Conservation (phyloP, 2,329 filamentous ascomycete genomes). For the Ilyonectria mors-panacis region DNA sequence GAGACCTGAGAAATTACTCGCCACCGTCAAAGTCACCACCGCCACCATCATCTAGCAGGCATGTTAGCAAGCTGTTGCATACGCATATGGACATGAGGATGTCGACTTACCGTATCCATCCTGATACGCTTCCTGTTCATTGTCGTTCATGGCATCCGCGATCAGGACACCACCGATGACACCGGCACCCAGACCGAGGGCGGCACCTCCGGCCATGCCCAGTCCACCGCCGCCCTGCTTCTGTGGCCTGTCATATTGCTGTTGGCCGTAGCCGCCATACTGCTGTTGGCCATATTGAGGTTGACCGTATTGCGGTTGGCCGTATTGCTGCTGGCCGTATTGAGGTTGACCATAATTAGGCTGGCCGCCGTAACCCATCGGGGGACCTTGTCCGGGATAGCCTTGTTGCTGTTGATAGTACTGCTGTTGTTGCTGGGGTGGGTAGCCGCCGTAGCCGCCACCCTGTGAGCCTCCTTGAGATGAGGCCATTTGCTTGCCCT, state of each 20-base stretch:
- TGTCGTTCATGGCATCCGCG: slow-evolving; percentile 75
- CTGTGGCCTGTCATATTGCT: slow-evolving; percentile 57
- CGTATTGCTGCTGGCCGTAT: slow-evolving; percentile 44
- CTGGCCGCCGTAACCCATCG: slow-evolving; percentile 47
- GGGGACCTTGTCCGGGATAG: slow-evolving; percentile 45
- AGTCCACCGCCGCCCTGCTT: slow-evolving; percentile 63
- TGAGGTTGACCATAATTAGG: slow-evolving; percentile 44
- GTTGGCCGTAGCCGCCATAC: slow-evolving; percentile 50
- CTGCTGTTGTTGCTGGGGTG: slow-evolving; percentile 49
- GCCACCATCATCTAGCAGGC: slow-evolving; percentile 50
- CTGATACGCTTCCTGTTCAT: slow-evolving; percentile 70
- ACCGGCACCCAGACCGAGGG: slow-evolving; percentile 85
- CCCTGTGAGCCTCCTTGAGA: slow-evolving; percentile 42
- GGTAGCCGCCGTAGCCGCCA: slow-evolving; percentile 47
- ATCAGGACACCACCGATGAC: slow-evolving; percentile 83
- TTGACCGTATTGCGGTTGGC: slow-evolving; percentile 50
- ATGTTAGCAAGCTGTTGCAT: slow-evolving; percentile 33
- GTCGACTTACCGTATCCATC: slow-evolving; percentile 59
- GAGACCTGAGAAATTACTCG: slow-evolving; percentile 33
- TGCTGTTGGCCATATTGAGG: slow-evolving; percentile 52
- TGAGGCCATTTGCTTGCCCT: slow-evolving; percentile 58
- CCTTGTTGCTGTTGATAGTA: slow-evolving; percentile 45
- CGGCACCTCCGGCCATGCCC: slow-evolving; percentile 81
- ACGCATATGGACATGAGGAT: background rate
- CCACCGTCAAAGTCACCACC: slow-evolving; percentile 49